A percentile compares a stretch with the other conserved stretches of the same genome.
Conservation (phyloP, 441 rosid species). For the Arabidopsis lyrata region DNA sequence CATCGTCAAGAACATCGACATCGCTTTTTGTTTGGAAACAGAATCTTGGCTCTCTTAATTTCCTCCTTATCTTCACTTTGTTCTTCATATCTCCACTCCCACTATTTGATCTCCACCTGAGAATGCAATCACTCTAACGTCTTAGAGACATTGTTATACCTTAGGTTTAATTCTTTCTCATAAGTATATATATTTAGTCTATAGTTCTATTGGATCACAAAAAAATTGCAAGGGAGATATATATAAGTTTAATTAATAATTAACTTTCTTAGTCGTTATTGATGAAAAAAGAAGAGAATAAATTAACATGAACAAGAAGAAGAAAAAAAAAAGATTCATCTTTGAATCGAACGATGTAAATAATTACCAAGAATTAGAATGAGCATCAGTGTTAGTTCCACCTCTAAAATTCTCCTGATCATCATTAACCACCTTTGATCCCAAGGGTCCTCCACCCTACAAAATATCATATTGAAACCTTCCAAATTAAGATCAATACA, state of each 20-base stretch:
- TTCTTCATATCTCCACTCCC: conserved; percentile 64
- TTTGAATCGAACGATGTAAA: conserved; percentile 1
- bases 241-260: neutral
- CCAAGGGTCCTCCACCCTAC: conserved; percentile 45
- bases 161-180: conserved; percentile 23
- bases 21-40: conserved; percentile 98
- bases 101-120: conserved; percentile 82
- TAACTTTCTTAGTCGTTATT: neutral
- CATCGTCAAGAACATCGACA: conserved; percentile 93
- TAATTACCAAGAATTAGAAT: conserved; percentile 47
- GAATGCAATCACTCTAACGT: conserved; percentile 12
- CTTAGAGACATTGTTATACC: conserved; percentile 12
- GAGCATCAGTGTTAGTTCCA: conserved; percentile 37
- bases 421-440: conserved; percentile 45
- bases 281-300: neutral
- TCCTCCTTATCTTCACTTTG: conserved; percentile 85
- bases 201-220: conserved; percentile 18
- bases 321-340: conserved; percentile 2
- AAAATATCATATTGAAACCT: conserved; percentile 27
- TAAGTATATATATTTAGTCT: conserved; percentile 6
- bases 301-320: neutral
- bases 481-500: conserved; percentile 29
- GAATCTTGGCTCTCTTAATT: conserved; percentile 96
- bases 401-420: conserved; percentile 33
- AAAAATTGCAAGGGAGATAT: neutral